Evolutionary conservation across 148 eudicot species (phyloP).

Genomic region (Chenopodium album): DNA sequence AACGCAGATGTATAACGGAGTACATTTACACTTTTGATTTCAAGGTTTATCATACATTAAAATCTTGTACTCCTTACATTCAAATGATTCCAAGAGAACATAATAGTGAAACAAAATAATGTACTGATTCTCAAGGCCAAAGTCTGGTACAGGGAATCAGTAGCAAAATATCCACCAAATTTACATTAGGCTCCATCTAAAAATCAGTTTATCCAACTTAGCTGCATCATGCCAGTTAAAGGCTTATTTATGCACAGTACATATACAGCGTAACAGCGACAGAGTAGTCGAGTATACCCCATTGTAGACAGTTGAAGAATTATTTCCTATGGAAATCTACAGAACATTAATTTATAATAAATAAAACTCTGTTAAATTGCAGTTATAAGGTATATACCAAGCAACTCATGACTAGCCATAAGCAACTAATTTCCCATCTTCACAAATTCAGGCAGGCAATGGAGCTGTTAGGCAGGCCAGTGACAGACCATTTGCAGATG

Average conservation of each 20-base stretch:
- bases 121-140: neutral
- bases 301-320: neutral
- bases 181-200: neutral
- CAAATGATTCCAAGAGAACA: neutral
- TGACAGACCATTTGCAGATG: neutral
- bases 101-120: too few species aligned
- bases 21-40: too few species aligned
- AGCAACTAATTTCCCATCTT: conserved; percentile 3
- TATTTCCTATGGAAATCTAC: neutral
- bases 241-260: conserved; percentile 12
- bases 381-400: conserved; percentile 4
- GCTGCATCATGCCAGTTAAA: neutral
- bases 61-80: too few species aligned
- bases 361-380: neutral
- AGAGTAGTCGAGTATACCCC: neutral
- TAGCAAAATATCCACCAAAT: neutral
- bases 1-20: too few species aligned
- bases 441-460: neutral
- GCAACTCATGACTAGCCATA: conserved; percentile 16
- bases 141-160: neutral
- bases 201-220: neutral
- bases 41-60: too few species aligned
- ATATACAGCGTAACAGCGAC: neutral
- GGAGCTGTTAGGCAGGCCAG: neutral
- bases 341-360: neutral